phyloP scores from a whole-genome alignment of 2,329 filamentous ascomycete species.

The Metarhizium anisopliae region DNA sequence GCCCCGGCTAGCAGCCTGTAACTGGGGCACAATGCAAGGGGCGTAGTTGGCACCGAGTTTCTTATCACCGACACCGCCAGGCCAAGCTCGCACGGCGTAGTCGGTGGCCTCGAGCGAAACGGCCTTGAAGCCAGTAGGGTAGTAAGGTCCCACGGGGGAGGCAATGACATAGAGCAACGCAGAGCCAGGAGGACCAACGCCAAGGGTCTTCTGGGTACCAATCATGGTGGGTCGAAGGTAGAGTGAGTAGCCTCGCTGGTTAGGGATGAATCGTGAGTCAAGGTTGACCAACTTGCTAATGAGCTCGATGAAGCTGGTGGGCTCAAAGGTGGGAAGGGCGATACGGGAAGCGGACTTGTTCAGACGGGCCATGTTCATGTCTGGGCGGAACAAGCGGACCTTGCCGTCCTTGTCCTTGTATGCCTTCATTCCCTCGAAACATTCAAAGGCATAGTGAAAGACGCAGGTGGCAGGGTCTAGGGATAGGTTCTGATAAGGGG shows the following conservation, averaged over 20 bases:
- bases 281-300: conserved; percentile 72
- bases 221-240: conserved; percentile 97
- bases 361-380: conserved; percentile 91
- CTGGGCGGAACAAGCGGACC: conserved; percentile 83
- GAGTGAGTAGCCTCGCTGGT: conserved; percentile 79
- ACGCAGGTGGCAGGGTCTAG: conserved; percentile 95
- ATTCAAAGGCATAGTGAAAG: conserved; percentile 97
- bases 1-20: conserved; percentile 80
- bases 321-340: conserved; percentile 79
- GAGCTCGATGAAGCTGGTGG: conserved; percentile 65
- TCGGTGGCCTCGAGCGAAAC: conserved; percentile 91
- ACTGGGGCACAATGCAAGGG: conserved; percentile 95
- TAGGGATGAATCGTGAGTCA: conserved; percentile 84
- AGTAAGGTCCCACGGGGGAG: conserved; percentile 94
- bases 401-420: conserved; percentile 79
- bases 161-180: conserved; percentile 93
- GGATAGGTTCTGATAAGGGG: conserved; percentile 92
- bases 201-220: conserved; percentile 88
- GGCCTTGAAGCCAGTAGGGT: conserved; percentile 97
- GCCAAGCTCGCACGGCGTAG: conserved; percentile 95
- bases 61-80: conserved; percentile 93
- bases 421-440: conserved; percentile 99
- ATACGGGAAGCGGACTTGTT: conserved; percentile 90
- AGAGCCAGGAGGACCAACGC: conserved; percentile 83
- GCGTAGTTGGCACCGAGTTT: conserved; percentile 99